These are phyloP conservation scores for Aquilaria sinensis DNA, from an alignment of 345 rosid genomes.

Conservation along the genomic window DNA sequence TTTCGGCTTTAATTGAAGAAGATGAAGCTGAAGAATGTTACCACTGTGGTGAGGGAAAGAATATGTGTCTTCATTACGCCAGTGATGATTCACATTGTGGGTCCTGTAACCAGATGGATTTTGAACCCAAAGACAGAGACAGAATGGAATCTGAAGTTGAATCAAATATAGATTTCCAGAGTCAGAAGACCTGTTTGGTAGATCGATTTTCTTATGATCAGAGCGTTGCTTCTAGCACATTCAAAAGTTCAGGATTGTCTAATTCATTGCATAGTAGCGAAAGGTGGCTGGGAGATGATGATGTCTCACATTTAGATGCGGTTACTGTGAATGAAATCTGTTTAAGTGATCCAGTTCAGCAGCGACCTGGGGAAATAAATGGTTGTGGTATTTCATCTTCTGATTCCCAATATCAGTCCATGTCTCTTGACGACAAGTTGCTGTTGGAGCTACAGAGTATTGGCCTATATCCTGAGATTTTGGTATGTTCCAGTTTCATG, in stretches of 20 bases:
- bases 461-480: conserved; percentile 71
- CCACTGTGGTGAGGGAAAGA: conserved; percentile 59
- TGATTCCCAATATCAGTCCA: conserved; percentile 62
- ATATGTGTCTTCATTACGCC: conserved; percentile 66
- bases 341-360: conserved; percentile 44
- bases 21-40: conserved; percentile 78
- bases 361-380: conserved; percentile 47
- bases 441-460: conserved; percentile 84
- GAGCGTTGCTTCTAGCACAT: conserved; percentile 56
- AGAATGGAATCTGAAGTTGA: conserved; percentile 92
- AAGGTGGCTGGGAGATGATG: conserved; percentile 74
- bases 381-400: conserved; percentile 34
- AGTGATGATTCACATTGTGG: conserved; percentile 99
- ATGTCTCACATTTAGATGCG: conserved; percentile 51
- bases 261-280: conserved; percentile 67
- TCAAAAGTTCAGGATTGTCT: conserved; percentile 57
- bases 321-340: conserved; percentile 59
- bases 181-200: conserved; percentile 50
- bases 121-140: conserved; percentile 79
- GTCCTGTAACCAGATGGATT: conserved; percentile 82
- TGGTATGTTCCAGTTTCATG: conserved; percentile 41
- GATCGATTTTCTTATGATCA: conserved; percentile 69
- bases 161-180: conserved; percentile 65
- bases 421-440: conserved; percentile 73
- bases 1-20: conserved; percentile 91